Evolutionary conservation across 2,329 filamentous ascomycete genomes (phyloP).

Genomic region (Ascochyta koolunga): DNA sequence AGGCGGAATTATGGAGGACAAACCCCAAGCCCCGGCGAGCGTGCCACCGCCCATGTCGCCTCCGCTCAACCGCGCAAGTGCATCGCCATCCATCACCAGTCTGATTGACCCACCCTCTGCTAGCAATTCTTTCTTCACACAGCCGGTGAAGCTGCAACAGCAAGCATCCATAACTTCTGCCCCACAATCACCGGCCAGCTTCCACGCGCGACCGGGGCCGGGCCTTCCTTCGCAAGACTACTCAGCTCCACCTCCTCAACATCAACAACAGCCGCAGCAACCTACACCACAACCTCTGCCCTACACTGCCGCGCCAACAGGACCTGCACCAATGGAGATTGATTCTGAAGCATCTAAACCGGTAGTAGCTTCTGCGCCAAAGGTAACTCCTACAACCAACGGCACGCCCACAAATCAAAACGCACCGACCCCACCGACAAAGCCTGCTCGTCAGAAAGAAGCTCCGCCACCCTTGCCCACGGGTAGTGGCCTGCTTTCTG

Average conservation of each 20-base stretch:
- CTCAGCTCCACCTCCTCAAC: constrained; percentile 27
- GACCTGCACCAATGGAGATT: constrained; percentile 45
- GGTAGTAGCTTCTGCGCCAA: constrained; percentile 34
- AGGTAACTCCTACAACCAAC: constrained; percentile 40
- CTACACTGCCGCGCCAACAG: constrained; percentile 25
- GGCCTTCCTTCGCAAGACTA: constrained; percentile 40
- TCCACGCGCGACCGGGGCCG: constrained; percentile 33
- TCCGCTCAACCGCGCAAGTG: constrained; percentile 74
- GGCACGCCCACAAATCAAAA: constrained; percentile 54
- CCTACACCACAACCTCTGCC: constrained; percentile 16
- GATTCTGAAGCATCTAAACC: constrained; percentile 40
- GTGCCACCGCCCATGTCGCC: constrained; percentile 56
- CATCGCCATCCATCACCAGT: constrained; percentile 89
- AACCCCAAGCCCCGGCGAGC: constrained; percentile 51
- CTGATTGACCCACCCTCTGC: constrained; percentile 74
- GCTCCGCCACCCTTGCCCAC: constrained; percentile 62
- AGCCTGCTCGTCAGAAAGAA: constrained; percentile 62
- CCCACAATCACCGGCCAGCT: constrained; percentile 47
- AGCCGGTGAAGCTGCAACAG: constrained; percentile 41
- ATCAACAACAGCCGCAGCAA: constrained; percentile 20
- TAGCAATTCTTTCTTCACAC: constrained; percentile 45
- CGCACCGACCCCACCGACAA: constrained; percentile 61
- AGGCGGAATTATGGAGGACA: constrained; percentile 58
- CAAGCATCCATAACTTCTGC: constrained; percentile 48
- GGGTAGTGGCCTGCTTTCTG: constrained; percentile 69